These are phyloP conservation scores for Leishmania aethiopica DNA, from an alignment of 208 protist genomes.

Conservation along the genomic window DNA sequence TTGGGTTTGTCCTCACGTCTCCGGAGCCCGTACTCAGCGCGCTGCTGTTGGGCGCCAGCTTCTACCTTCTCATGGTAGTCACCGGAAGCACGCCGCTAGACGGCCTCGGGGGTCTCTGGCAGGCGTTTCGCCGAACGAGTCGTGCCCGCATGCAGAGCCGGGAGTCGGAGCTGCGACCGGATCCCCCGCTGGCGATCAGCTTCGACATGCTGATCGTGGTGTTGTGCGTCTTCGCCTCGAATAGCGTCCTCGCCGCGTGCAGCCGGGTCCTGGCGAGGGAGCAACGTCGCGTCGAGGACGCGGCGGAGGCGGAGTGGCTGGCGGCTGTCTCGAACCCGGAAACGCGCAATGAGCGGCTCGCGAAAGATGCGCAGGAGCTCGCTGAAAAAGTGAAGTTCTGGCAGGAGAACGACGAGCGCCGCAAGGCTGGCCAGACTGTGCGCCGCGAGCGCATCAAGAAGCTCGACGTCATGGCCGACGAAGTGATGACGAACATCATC, in stretches of 20 bases:
- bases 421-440: constrained; percentile 20
- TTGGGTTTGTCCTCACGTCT: constrained; percentile 16
- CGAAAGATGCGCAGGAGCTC: constrained; percentile 13
- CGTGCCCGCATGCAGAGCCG: constrained; percentile 31
- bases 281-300: constrained; percentile 24
- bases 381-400: constrained; percentile 31
- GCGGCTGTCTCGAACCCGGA: constrained; percentile 10
- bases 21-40: constrained; percentile 17
- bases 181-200: constrained; percentile 38
- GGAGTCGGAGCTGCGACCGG: constrained; percentile 21
- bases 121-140: constrained; percentile 24
- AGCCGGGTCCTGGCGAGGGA: constrained; percentile 29
- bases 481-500: constrained; percentile 55
- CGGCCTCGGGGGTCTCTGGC: constrained; percentile 22
- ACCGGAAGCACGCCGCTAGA: constrained; percentile 14
- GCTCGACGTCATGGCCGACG: constrained; percentile 34
- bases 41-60: constrained; percentile 4
- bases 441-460: constrained; percentile 34
- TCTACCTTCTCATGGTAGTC: constrained; percentile 8
- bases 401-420: constrained; percentile 38
- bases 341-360: constrained; percentile 24
- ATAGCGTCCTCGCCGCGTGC: constrained; percentile 40
- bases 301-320: constrained; percentile 16
- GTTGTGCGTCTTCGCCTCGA: constrained; percentile 37
- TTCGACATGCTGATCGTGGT: constrained; percentile 50